Evolutionary conservation across 2,329 filamentous ascomycete genomes (phyloP).

Genomic region (Emergomyces pasteurianus): DNA sequence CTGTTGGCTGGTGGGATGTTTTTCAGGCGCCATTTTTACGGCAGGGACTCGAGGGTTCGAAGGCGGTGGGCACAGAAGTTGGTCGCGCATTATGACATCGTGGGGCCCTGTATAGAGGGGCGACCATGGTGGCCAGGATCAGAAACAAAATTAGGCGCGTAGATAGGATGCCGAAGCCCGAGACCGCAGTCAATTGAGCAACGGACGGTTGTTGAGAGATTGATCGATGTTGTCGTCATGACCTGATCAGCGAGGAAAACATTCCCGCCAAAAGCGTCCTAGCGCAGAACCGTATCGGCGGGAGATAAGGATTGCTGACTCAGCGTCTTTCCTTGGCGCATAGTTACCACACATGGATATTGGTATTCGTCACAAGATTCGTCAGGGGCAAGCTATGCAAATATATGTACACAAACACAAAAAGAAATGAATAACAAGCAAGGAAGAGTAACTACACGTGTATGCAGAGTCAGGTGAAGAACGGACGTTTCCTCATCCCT

Average conservation of each 20-base stretch:
- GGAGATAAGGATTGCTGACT: background rate
- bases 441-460: no score
- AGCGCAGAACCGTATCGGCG: background rate
- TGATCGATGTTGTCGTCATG: background rate
- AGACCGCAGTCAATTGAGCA: background rate
- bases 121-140: constrained; percentile 27
- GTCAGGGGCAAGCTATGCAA: background rate
- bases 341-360: no score
- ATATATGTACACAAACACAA: background rate
- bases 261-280: background rate
- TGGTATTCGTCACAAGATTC: background rate
- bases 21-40: constrained; percentile 39
- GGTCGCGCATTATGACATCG: constrained; percentile 39
- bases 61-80: constrained; percentile 18
- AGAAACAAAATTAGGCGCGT: background rate
- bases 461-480: constrained; percentile 6
- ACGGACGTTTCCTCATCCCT: constrained; percentile 16
- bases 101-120: constrained; percentile 17
- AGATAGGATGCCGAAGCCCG: background rate
- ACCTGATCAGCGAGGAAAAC: background rate
- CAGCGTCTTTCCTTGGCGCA: no score
- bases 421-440: no score
- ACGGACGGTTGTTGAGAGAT: background rate
- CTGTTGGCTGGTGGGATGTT: constrained; percentile 39
- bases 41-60: constrained; percentile 12